Base-by-base conservation (phyloP, 1,284 basidiomycete species). In the Tausonia pullulans region DNA sequence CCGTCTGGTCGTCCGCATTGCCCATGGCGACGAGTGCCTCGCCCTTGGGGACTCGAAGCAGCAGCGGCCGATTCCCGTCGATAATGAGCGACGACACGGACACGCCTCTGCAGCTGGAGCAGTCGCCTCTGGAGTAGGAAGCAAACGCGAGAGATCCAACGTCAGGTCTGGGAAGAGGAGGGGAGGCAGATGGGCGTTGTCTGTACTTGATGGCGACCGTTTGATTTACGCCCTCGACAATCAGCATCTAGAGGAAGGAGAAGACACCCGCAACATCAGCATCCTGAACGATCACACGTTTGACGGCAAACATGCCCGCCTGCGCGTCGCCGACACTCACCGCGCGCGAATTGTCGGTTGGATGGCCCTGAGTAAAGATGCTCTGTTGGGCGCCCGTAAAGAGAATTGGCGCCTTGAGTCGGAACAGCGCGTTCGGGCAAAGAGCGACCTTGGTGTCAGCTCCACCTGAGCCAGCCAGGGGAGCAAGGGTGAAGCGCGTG, bases 361-460 rank as follows among this genome's bases (percentile, higher is more conserved):
- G 79, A 61, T 78, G 77, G 2, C 79, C 79, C 55, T 71, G 70
- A 2, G 79, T 80, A 14, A 75, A 75, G 44, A 80, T 68, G 56
- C 77, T 76, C 68, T 81, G 80, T 62, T 78, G 75, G 6, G 75
- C 75, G 2, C 75, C 76, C 5, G 77, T 77, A 70, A 79, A 80
- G 65, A 77, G 70, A 68, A 81, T 77, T 0, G 78, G 71, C 6
- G 72, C 71, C 5, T 72, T 72, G 43, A 80, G 69, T 2, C 71
- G 67, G 69, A 79, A 78, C n/a, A 70, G 69, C 7, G 74, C 72
- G 8, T 73, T 71, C 0, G 77, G 79, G 68, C 80, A 81, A 3
- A 81, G 74, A 7, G 72, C 69, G 56, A 81, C 76, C 56, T 73
- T 73, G 10, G 77, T 76, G 4, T 76, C 77, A 0, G 75, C 75